Evolutionary conservation across 768 basidiomycete genomes (phyloP).

Genomic region (Peribolospora baueri): DNA sequence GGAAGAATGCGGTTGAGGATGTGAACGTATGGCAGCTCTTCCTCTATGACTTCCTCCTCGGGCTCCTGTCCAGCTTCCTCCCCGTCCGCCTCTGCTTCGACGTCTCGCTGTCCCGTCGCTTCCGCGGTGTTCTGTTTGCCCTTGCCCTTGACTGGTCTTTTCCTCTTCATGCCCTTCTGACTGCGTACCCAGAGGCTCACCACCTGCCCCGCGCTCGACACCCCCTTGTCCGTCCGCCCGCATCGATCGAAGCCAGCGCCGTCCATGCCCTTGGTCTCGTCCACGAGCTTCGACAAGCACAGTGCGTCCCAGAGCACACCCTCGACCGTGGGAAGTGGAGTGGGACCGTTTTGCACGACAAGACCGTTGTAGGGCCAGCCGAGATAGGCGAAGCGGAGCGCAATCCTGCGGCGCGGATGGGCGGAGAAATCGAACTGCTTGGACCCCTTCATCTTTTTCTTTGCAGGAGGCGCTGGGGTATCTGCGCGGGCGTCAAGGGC

Average conservation of each 20-base stretch:
- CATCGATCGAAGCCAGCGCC: constrained; percentile 79
- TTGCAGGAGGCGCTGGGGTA: no score
- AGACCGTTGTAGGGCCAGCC: constrained; percentile 83
- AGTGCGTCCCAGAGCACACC: constrained; percentile 58
- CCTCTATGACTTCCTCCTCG: neutral
- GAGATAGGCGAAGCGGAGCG: constrained; percentile 31
- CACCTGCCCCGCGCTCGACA: constrained; percentile 83
- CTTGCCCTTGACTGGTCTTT: neutral
- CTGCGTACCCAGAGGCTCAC: constrained; percentile 76
- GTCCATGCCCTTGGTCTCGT: constrained; percentile 44
- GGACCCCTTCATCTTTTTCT: no score
- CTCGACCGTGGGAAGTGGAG: constrained; percentile 68
- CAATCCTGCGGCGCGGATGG: no score
- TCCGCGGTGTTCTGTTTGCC: constrained; percentile 12
- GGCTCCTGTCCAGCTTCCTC: constrained; percentile 19
- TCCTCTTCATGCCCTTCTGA: constrained; percentile 11
- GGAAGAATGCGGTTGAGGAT: constrained; percentile 74
- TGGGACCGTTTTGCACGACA: constrained; percentile 46
- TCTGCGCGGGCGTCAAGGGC: no score
- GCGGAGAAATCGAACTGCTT: no score
- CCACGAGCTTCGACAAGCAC: constrained; percentile 49
- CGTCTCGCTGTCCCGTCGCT: neutral
- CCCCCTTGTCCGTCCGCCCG: constrained; percentile 82
- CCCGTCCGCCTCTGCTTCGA: neutral
- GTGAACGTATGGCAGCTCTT: constrained; percentile 50